A percentile compares a stretch with the other conserved stretches of the same genome.
Evolutionary conservation across 2,329 filamentous ascomycete genomes (phyloP).

Genomic region (Fusarium euwallaceae): DNA sequence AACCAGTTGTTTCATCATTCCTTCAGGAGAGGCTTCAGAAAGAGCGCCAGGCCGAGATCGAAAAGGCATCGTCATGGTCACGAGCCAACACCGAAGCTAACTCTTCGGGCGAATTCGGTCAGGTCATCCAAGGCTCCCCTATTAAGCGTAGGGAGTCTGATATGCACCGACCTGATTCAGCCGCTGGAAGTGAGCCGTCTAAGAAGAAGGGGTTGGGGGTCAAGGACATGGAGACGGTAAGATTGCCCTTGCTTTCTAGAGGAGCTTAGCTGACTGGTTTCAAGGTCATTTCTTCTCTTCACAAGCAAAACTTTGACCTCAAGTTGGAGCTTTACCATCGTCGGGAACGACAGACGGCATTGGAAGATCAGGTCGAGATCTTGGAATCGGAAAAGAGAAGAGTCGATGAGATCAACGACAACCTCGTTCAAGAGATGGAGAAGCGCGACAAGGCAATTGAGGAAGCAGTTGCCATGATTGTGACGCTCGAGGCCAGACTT

Average conservation of each 20-base stretch:
- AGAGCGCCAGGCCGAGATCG: constrained; percentile 64
- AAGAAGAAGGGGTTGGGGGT: constrained; percentile 70
- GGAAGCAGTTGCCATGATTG: constrained; percentile 78
- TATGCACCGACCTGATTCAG: constrained; percentile 59
- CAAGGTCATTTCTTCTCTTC: constrained; percentile 74
- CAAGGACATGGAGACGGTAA: constrained; percentile 77
- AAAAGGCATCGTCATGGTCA: constrained; percentile 53
- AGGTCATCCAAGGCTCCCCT: constrained; percentile 56
- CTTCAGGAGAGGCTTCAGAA: constrained; percentile 68
- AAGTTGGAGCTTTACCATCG: constrained; percentile 80
- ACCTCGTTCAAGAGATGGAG: constrained; percentile 71
- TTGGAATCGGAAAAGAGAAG: constrained; percentile 68
- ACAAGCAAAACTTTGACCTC: constrained; percentile 83
- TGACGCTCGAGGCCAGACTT: constrained; percentile 71
- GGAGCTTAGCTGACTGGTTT: constrained; percentile 14
- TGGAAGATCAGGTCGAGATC: constrained; percentile 70
- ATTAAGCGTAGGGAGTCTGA: constrained; percentile 51
- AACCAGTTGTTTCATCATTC: constrained; percentile 62
- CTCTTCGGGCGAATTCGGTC: constrained; percentile 54
- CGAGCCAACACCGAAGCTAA: constrained; percentile 55
- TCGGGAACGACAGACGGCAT: constrained; percentile 70
- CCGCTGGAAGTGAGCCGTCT: constrained; percentile 53
- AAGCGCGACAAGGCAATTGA: constrained; percentile 78
- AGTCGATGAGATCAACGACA: constrained; percentile 69
- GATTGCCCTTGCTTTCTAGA: constrained; percentile 21